Base-by-base conservation (phyloP, 2,329 filamentous ascomycete genomes). In the Aspergillus puulaauensis region DNA sequence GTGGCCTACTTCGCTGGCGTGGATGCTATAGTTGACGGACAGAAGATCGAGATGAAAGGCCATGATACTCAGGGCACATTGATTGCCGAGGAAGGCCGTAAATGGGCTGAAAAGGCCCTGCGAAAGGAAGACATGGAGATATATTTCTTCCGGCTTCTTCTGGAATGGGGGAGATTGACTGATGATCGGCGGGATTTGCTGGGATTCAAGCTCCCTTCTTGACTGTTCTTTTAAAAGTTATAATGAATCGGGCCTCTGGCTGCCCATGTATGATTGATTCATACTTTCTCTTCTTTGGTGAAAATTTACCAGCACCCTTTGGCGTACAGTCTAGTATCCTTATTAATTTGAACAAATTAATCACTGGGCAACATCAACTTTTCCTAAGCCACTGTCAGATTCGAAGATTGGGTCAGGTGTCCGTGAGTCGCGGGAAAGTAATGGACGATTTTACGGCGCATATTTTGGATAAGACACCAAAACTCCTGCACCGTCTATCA, bases 91-190 rank as follows among this genome's bases (percentile, higher is more conserved):
- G 76, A 86, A 61, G 89, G 89, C 1, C 78, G 80, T 52, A 80
- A 81, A 57, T 91, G 90, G 89, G 86, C 85, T 2, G 75, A 77
- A 6, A 79, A 80, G 68, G 87, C 84, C 12, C 65, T 92, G 17
- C 78, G 87, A 58, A 84, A 83, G 66, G 87, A 88, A 70, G 91
- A 95, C 67, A 90, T 89, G 84, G 88, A 92, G 72, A 82, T 91
- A 9, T 95, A 95, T 68, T 80, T 93, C 66, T 95, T 93, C 68
- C 78, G 90, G 47, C 70, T 95, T 59, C 74, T 95, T 65, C 74
- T 95, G 19, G 90, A 95, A 76, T 95, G 90, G 88, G 89, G 82
- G 2, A 76, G 89, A 60, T 68, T 92, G 45, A 82, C 88, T 21
- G 83, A 89, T 72, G 88, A 91, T 66, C 68, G 67, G 54, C 75